Evolutionary conservation across 192 early-diverging fungal genomes (phyloP).

Genomic region (Linnemannia zychae): DNA sequence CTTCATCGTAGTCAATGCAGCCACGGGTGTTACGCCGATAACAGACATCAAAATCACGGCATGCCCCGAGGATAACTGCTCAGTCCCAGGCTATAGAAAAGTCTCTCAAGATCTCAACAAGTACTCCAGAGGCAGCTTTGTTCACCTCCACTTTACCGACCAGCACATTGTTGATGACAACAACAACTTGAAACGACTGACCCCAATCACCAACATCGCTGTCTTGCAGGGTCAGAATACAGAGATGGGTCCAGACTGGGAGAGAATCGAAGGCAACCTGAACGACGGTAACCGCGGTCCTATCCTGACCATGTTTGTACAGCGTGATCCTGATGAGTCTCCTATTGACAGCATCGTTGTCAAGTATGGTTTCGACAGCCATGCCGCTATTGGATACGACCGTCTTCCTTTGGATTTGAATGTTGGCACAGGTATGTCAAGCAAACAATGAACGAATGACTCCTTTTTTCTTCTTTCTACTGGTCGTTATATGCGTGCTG

Average conservation of each 20-base stretch:
- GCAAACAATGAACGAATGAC: background rate
- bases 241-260: slow-evolving; percentile 41
- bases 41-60: slow-evolving; percentile 39
- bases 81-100: slow-evolving; percentile 42
- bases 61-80: slow-evolving; percentile 40
- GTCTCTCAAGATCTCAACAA: slow-evolving; percentile 45
- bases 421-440: slow-evolving; percentile 37
- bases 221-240: slow-evolving; percentile 37
- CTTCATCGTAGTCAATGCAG: background rate
- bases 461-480: background rate
- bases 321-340: slow-evolving; percentile 22
- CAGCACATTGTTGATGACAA: background rate
- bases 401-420: slow-evolving; percentile 59
- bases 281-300: slow-evolving; percentile 49
- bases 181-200: background rate
- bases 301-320: slow-evolving; percentile 48
- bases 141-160: slow-evolving; percentile 47
- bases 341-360: slow-evolving; percentile 59
- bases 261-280: slow-evolving; percentile 41
- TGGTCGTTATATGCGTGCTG: background rate
- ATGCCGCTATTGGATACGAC: slow-evolving; percentile 56
- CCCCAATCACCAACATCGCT: slow-evolving; percentile 38
- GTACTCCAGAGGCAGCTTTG: slow-evolving; percentile 46
- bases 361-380: slow-evolving; percentile 56
- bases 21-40: slow-evolving; percentile 15